Conservation (phyloP, 2,329 filamentous ascomycete species). For the Fusarium tjaetaba region DNA sequence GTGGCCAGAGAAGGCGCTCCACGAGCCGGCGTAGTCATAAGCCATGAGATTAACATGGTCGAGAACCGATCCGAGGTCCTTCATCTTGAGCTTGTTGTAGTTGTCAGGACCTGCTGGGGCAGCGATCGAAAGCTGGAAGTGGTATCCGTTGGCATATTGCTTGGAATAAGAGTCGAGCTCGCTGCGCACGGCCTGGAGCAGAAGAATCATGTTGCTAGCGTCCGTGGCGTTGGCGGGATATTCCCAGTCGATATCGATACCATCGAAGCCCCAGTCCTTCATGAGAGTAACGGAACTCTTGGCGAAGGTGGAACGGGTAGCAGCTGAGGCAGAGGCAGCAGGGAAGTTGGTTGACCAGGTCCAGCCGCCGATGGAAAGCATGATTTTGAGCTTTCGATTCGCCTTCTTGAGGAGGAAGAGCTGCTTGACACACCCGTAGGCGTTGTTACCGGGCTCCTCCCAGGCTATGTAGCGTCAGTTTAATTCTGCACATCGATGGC, state of each 20-base stretch:
- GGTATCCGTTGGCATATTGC: conserved; percentile 51
- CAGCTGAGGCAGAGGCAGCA: conserved; percentile 67
- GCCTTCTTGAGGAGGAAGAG: conserved; percentile 78
- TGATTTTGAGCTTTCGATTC: conserved; percentile 78
- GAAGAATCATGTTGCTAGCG: conserved; percentile 53
- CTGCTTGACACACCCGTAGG: conserved; percentile 82
- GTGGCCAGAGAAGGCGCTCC: conserved; percentile 71
- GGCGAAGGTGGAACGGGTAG: conserved; percentile 72
- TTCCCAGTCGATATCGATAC: conserved; percentile 56
- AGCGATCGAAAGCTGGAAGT: conserved; percentile 63
- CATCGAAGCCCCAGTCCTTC: conserved; percentile 72
- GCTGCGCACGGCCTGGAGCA: conserved; percentile 53
- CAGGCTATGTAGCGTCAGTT: conserved; percentile 41
- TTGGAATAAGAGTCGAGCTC: conserved; percentile 59
- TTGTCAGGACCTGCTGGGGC: conserved; percentile 58
- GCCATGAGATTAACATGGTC: conserved; percentile 74
- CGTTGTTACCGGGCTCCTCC: conserved; percentile 71
- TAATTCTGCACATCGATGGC: no score
- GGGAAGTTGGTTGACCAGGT: conserved; percentile 81
- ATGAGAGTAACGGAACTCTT: conserved; percentile 73
- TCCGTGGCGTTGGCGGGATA: conserved; percentile 50
- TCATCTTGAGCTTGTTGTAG: conserved; percentile 59
- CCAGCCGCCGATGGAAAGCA: conserved; percentile 85
- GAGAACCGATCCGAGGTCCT: conserved; percentile 56
- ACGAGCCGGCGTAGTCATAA: conserved; percentile 78